Base-by-base conservation (phyloP, 2,329 filamentous ascomycete species). In the Aspergillus sp. region DNA sequence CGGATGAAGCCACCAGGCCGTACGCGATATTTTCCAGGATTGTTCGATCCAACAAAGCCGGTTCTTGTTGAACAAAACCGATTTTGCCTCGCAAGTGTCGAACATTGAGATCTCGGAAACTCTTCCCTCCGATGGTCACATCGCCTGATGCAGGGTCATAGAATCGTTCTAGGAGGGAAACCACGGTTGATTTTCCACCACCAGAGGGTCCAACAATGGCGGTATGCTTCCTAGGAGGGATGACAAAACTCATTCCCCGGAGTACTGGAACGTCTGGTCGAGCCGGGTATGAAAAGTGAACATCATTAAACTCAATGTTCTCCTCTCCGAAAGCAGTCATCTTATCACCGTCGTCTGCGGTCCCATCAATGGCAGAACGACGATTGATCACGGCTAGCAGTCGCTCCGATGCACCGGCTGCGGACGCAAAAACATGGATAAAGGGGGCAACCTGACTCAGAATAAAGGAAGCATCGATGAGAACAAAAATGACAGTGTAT, bases 351-450 rank as follows among this genome's bases (percentile, higher is more conserved):
- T 65, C 59, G n/a, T 61, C 61, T 3, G 55, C 59, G 10, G 72
- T 74, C 17, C 69, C 72, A 50, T 84, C 80, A 53, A 85, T 85
- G 30, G 71, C 69, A 1, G 81, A 79, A 15, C 70, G 64, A 1
- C 79, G 78, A 30, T 87, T 80, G 59, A 90, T 88, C 39, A 87
- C 86, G 47, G 80, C 75, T 25, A 80, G 76, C 2, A 90, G 77
- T 50, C 85, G 84, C 62, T 83, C 76, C 61, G 84, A 90, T 1
- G 87, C 78, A 8, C 77, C 78, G 6, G 79, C 73, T 1, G 81
- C 82, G 3, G 77, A 74, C 21, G 78, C 77, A 59, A 84, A 84
- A 2, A 82, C 69, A 51, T 82, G 83, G 13, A 77, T 60, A 49
- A 74, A 77, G 0, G 75, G 74, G 2, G 75, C 73, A 7, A 74